A percentile compares a stretch with the other conserved stretches of the same genome.
phyloP scores from a whole-genome alignment of 495 filamentous ascomycete species.

The Tuber magnatum region DNA sequence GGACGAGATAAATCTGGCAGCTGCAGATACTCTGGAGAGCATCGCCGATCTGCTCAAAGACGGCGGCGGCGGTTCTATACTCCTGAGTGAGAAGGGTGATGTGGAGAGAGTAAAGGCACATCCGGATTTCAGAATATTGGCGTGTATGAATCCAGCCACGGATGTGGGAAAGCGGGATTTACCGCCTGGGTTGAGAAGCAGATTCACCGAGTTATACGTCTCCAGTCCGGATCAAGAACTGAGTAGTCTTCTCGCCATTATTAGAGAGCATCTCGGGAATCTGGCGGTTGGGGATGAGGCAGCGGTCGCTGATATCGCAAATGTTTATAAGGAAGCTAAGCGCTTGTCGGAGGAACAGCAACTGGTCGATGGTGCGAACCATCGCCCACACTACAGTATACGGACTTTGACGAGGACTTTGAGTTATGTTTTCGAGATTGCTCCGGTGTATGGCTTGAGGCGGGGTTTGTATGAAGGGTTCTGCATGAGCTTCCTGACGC shows the following conservation, averaged over 20 bases:
- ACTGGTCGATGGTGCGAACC: constrained; percentile 86
- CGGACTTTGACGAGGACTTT: constrained; percentile 87
- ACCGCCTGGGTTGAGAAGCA: constrained; percentile 69
- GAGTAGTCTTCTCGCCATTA: constrained; percentile 73
- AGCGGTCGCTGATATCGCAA: constrained; percentile 66
- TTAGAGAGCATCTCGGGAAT: constrained; percentile 73
- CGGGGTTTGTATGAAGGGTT: constrained; percentile 89
- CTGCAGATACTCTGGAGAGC: constrained; percentile 87
- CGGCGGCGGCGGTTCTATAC: constrained; percentile 63
- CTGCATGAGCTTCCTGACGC: constrained; percentile 93
- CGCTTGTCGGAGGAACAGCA: constrained; percentile 68
- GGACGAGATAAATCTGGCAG: constrained; percentile 95
- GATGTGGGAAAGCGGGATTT: constrained; percentile 94
- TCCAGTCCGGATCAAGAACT: constrained; percentile 76
- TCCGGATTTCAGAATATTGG: constrained; percentile 90
- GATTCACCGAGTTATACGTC: constrained; percentile 93
- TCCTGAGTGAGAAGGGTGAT: constrained; percentile 85
- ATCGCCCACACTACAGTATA: constrained; percentile 91
- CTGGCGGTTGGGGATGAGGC: constrained; percentile 57
- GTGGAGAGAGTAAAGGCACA: constrained; percentile 83
- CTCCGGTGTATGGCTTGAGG: constrained; percentile 77
- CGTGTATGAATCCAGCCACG: constrained; percentile 97
- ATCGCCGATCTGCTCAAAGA: constrained; percentile 77
- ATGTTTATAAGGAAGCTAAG: constrained; percentile 80
- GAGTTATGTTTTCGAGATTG: constrained; percentile 75